A percentile compares a stretch with the other conserved stretches of the same genome.
These are phyloP conservation scores for Aspergillus vadensis DNA, from an alignment of 2,329 filamentous ascomycete species.

Conservation along the genomic window DNA sequence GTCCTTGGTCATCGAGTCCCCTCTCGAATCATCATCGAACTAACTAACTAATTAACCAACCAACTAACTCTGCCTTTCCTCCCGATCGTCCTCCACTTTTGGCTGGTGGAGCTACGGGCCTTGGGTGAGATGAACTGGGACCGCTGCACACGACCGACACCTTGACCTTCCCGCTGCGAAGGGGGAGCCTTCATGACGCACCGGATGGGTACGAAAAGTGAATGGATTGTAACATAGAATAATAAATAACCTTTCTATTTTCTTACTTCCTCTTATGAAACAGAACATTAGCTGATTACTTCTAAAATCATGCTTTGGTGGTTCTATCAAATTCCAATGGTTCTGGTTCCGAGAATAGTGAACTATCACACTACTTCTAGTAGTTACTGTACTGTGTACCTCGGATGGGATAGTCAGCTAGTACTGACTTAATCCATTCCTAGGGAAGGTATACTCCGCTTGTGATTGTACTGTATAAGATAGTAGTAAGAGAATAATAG, in stretches of 20 bases:
- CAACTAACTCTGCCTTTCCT: slow-evolving; percentile 4
- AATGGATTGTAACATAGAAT: background rate
- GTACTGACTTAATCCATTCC: too few species aligned
- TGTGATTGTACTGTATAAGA: background rate
- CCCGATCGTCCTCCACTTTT: slow-evolving; percentile 15
- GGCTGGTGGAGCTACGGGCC: background rate
- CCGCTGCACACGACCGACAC: background rate
- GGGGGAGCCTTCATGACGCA: background rate
- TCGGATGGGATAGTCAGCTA: too few species aligned
- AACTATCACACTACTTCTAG: too few species aligned
- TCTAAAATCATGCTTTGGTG: background rate
- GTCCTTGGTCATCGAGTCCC: background rate
- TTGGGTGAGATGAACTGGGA: slow-evolving; percentile 3
- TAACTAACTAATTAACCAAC: too few species aligned
- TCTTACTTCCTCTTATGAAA: background rate
- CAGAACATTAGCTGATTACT: background rate
- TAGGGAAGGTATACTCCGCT: background rate
- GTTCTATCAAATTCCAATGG: background rate
- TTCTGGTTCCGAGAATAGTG: background rate
- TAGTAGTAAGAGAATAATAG: background rate
- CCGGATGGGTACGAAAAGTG: background rate
- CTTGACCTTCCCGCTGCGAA: background rate
- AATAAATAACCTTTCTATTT: background rate
- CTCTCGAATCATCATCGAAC: slow-evolving; percentile 7
- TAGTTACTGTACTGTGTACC: too few species aligned